Evolutionary conservation across 2,329 filamentous ascomycete species (phyloP).

Genomic region (Pseudocercospora fuligena): DNA sequence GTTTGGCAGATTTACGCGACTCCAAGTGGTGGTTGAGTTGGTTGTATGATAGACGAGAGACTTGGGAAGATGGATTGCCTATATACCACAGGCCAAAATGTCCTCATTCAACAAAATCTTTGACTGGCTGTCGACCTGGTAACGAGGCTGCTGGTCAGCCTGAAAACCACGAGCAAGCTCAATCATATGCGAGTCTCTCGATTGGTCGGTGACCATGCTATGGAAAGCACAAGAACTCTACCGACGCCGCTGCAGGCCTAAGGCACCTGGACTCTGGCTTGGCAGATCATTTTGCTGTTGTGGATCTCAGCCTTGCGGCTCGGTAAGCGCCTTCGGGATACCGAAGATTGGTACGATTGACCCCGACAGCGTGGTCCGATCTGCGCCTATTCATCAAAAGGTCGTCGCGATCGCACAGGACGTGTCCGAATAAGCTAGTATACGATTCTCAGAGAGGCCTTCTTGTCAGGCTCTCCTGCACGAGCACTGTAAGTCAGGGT

Average conservation of each 20-base stretch:
- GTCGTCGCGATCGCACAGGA: neutral
- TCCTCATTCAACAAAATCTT: neutral
- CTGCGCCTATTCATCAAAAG: conserved; percentile 5
- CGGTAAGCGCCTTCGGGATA: conserved; percentile 6
- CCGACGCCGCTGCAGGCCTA: neutral
- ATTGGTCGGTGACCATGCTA: neutral
- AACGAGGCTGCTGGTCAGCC: neutral
- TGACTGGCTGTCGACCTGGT: neutral
- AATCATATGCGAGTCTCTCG: neutral
- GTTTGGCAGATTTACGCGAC: neutral
- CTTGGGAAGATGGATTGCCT: neutral
- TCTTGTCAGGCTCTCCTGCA: neutral
- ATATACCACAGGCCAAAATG: neutral
- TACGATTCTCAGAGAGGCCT: neutral
- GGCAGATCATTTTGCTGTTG: neutral
- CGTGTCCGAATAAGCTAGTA: neutral
- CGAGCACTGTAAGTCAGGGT: neutral
- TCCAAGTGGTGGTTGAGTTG: neutral
- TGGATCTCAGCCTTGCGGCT: neutral
- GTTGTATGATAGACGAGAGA: neutral
- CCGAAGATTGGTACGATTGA: neutral
- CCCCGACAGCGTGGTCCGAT: neutral
- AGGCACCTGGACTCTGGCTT: neutral
- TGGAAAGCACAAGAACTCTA: neutral
- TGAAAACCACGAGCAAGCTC: neutral